Evolutionary conservation across 139 green algal species (phyloP).

Genomic region (Picochlorum sp.): DNA sequence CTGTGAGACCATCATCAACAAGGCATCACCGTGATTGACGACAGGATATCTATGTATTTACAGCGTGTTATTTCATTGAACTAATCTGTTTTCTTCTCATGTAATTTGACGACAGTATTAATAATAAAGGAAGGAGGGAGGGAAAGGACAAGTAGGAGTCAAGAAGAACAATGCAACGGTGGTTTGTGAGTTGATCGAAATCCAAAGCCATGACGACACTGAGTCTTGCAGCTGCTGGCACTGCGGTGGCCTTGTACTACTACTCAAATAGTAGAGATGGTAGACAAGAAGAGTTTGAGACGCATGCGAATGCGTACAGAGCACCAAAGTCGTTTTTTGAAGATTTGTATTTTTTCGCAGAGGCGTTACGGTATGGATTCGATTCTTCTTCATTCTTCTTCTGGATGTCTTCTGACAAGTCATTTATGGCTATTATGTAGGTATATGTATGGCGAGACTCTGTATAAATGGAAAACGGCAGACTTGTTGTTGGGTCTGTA

Average conservation of each 20-base stretch:
- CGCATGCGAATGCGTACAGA: conserved; percentile 21
- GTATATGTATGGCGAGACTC: conserved; percentile 63
- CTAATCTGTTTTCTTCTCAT: too few species aligned
- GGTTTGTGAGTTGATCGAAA: too few species aligned
- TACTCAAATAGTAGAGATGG: conserved; percentile 13
- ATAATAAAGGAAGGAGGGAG: too few species aligned
- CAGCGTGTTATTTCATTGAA: too few species aligned
- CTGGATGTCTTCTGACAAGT: neutral
- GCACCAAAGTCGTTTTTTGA: conserved; percentile 62
- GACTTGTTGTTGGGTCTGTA: conserved; percentile 76
- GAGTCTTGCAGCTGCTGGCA: conserved; percentile 26
- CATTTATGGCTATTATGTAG: conserved; percentile 11
- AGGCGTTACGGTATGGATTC: conserved; percentile 48
- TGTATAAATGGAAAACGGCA: conserved; percentile 65
- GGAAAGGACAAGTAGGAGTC: too few species aligned
- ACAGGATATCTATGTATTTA: too few species aligned
- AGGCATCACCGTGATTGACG: too few species aligned
- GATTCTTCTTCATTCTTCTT: neutral
- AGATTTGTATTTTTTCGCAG: conserved; percentile 63
- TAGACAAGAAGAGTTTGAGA: conserved; percentile 6
- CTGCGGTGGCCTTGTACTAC: conserved; percentile 32
- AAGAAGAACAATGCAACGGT: too few species aligned
- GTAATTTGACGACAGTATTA: too few species aligned
- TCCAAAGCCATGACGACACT: conserved; percentile 2
- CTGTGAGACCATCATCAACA: too few species aligned